Evolutionary conservation across 2,329 filamentous ascomycete species (phyloP).

Genomic region (Colletotrichum sidae): DNA sequence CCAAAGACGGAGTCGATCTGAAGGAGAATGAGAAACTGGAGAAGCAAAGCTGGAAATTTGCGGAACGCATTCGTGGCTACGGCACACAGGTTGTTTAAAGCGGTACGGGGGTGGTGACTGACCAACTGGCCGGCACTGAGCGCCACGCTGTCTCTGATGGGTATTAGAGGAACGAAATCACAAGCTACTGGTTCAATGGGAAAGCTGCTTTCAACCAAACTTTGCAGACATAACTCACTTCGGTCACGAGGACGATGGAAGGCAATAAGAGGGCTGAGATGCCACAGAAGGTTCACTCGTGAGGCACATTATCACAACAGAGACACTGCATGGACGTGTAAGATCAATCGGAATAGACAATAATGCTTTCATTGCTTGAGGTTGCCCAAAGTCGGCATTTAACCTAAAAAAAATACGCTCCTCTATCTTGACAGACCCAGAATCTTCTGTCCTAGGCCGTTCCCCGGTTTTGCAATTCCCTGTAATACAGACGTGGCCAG

Average conservation of each 20-base stretch:
- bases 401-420: conserved; percentile 30
- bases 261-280: neutral
- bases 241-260: neutral
- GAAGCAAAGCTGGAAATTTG: conserved; percentile 98
- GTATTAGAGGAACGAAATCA: conserved; percentile 25
- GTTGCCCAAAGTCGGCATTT: conserved; percentile 31
- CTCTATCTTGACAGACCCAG: conserved; percentile 34
- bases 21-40: conserved; percentile 89
- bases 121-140: neutral
- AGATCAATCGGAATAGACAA: conserved; percentile 35
- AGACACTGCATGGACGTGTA: conserved; percentile 1
- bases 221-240: conserved; percentile 2
- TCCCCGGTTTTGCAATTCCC: conserved; percentile 30
- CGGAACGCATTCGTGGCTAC: conserved; percentile 93
- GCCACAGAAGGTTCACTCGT: neutral
- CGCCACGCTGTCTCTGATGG: neutral
- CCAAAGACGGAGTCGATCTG: conserved; percentile 87
- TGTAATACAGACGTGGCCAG: conserved; percentile 31
- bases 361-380: conserved; percentile 35
- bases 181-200: conserved; percentile 19
- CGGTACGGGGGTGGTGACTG: neutral
- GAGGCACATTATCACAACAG: neutral
- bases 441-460: conserved; percentile 27
- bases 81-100: conserved; percentile 80
- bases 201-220: conserved; percentile 2